Evolutionary conservation across 306 rosid genomes (phyloP).

Genomic region (Canavalia gladiata): DNA sequence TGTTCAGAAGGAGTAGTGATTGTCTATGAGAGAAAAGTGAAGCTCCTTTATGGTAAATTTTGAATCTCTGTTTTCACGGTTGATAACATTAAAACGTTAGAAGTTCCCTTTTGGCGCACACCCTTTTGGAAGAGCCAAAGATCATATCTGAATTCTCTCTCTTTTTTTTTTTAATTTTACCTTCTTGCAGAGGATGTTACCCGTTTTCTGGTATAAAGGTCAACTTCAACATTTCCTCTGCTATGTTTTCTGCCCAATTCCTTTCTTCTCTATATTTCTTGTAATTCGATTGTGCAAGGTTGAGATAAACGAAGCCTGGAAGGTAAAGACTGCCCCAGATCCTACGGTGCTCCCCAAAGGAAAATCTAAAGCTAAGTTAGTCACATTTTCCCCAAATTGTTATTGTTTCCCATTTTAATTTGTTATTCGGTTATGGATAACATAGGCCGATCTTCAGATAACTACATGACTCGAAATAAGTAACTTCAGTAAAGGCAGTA

Average conservation of each 20-base stretch:
- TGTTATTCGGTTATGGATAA: conserved; percentile 1
- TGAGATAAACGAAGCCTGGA: conserved; percentile 88
- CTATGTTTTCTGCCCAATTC: neutral
- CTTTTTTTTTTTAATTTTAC: conserved; percentile 23
- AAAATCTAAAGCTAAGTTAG: conserved; percentile 83
- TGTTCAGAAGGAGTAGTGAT: conserved; percentile 88
- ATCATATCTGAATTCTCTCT: conserved; percentile 12
- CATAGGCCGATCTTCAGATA: neutral
- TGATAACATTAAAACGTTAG: neutral
- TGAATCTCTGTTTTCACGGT: neutral
- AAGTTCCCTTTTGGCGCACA: conserved; percentile 2
- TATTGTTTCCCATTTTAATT: conserved; percentile 17
- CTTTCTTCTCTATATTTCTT: neutral
- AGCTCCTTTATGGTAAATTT: conserved; percentile 63
- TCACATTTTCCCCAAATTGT: conserved; percentile 19
- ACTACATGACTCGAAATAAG: neutral
- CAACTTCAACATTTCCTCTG: neutral
- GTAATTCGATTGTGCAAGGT: conserved; percentile 52
- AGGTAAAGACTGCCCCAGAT: conserved; percentile 65
- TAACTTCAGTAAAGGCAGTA: neutral
- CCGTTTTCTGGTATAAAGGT: conserved; percentile 72
- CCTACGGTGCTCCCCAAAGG: conserved; percentile 77
- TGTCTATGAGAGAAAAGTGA: conserved; percentile 91
- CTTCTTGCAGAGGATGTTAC: conserved; percentile 78
- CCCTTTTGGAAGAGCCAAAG: neutral